phyloP scores from a whole-genome alignment of 495 filamentous ascomycete species.

The Pyronema omphalodes region DNA sequence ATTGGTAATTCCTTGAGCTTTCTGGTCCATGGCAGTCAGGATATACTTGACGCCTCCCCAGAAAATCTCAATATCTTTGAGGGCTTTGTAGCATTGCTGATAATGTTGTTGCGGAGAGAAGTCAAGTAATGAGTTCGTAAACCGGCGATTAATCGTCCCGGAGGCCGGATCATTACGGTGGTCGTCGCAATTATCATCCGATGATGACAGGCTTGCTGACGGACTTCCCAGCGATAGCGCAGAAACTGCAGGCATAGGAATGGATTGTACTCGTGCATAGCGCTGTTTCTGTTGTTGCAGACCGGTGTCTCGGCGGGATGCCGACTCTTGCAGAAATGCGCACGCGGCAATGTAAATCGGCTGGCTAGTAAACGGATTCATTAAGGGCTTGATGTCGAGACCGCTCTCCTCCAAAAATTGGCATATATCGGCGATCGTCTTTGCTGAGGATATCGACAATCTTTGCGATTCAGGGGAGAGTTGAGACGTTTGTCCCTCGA shows the following conservation, averaged over 20 bases:
- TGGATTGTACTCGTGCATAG: neutral
- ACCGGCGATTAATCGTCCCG: neutral
- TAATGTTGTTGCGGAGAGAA: conserved; percentile 64
- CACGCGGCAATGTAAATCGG: conserved; percentile 81
- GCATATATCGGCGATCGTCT: conserved; percentile 72
- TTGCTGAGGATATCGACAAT: conserved; percentile 71
- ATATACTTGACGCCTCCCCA: conserved; percentile 82
- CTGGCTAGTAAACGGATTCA: conserved; percentile 75
- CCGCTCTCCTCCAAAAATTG: conserved; percentile 63
- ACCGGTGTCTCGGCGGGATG: neutral
- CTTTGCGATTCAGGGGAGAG: conserved; percentile 60
- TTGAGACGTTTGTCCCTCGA: conserved; percentile 48
- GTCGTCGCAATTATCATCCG: neutral
- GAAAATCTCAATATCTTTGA: conserved; percentile 56
- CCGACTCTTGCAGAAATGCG: conserved; percentile 56
- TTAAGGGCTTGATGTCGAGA: conserved; percentile 45
- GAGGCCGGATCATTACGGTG: neutral
- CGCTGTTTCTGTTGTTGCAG: no score
- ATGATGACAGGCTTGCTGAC: neutral
- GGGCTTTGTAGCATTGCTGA: conserved; percentile 59
- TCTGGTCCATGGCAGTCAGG: conserved; percentile 66
- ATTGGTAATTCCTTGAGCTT: conserved; percentile 66
- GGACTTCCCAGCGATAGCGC: neutral
- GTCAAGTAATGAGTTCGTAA: conserved; percentile 51
- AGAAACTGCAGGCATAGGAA: neutral